Evolutionary conservation across 805 yeast species (phyloP).

Genomic region (Myxozyma nipponensis): DNA sequence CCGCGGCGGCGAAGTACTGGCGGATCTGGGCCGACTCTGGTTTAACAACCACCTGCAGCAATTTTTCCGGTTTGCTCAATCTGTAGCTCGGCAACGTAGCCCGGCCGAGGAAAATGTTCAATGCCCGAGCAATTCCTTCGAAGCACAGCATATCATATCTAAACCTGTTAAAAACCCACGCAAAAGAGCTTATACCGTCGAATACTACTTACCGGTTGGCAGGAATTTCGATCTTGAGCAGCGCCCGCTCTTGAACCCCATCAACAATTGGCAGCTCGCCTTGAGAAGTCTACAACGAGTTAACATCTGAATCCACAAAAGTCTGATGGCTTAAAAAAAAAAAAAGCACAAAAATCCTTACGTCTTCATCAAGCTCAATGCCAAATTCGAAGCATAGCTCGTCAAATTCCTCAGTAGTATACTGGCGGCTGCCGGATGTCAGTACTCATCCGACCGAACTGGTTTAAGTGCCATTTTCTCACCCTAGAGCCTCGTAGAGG

Average conservation of each 20-base stretch:
- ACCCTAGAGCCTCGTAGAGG: constrained; percentile 73
- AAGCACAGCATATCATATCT: constrained; percentile 91
- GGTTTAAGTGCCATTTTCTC: constrained; percentile 3
- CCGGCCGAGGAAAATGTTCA: constrained; percentile 83
- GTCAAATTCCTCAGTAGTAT: constrained; percentile 88
- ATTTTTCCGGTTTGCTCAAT: constrained; percentile 58
- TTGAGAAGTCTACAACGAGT: constrained; percentile 28
- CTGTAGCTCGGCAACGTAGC: constrained; percentile 60
- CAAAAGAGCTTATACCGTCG: background rate
- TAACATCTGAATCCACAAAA: background rate
- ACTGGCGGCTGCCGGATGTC: constrained; percentile 46
- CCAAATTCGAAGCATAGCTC: constrained; percentile 97
- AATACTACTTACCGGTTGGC: constrained; percentile 69
- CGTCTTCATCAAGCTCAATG: constrained; percentile 93
- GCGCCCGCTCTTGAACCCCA: constrained; percentile 69
- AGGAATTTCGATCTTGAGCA: constrained; percentile 91
- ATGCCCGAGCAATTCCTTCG: constrained; percentile 95
- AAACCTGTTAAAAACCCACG: background rate
- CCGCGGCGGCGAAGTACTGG: constrained; percentile 94
- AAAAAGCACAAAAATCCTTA: constrained; percentile 9
- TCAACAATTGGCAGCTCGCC: constrained; percentile 40
- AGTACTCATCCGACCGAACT: too few relatives aligned
- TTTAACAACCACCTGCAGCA: constrained; percentile 63
- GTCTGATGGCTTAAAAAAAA: too few relatives aligned
- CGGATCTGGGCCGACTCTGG: constrained; percentile 70